Evolutionary conservation across 495 filamentous ascomycete species (phyloP).

Genomic region (Neurospora discreta): DNA sequence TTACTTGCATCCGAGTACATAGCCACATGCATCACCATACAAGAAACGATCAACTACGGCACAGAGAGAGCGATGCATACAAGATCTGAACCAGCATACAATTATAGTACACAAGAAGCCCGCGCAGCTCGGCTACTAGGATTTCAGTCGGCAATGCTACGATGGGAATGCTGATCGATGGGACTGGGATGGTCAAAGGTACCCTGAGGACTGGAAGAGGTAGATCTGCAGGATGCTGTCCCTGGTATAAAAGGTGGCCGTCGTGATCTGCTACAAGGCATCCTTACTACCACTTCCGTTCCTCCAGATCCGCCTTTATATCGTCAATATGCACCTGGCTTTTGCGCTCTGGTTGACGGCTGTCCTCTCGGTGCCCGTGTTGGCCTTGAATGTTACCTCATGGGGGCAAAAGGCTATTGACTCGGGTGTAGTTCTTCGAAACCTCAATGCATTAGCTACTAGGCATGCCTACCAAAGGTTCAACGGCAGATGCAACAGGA

Average conservation of each 20-base stretch:
- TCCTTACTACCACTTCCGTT: neutral
- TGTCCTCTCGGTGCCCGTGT: neutral
- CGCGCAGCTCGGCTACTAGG: neutral
- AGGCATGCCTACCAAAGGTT: conserved; percentile 6
- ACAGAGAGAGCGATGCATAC: neutral
- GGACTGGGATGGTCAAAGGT: neutral
- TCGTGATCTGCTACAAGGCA: neutral
- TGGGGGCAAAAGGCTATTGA: conserved; percentile 15
- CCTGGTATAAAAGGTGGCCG: neutral
- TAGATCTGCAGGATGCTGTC: neutral
- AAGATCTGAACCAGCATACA: neutral
- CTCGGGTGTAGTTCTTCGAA: conserved; percentile 12
- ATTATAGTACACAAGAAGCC: neutral
- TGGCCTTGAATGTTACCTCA: conserved; percentile 5
- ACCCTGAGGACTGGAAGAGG: neutral
- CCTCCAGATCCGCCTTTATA: neutral
- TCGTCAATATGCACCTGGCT: neutral
- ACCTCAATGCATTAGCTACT: conserved; percentile 13
- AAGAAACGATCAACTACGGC: neutral
- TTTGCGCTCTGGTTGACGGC: conserved; percentile 2
- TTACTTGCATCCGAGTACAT: neutral
- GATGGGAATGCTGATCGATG: neutral
- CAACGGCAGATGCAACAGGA: conserved; percentile 7
- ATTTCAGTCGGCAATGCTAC: neutral
- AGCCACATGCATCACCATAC: neutral